Conservation (phyloP, 345 rosid species). For the Tarenaya hassleriana region DNA sequence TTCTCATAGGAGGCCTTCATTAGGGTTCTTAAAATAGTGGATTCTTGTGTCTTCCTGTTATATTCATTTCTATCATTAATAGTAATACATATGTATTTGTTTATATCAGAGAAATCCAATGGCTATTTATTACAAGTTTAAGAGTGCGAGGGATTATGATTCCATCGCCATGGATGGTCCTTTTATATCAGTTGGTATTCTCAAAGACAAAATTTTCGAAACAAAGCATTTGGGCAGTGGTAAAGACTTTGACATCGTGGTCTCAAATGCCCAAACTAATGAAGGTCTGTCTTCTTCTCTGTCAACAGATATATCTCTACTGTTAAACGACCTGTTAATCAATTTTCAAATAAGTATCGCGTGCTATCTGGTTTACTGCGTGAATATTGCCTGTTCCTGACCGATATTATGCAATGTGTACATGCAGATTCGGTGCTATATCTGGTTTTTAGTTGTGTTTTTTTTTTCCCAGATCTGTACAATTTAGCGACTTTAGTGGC, state of each 20-base stretch:
- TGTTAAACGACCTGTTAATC: no score
- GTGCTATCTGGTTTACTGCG: not conserved
- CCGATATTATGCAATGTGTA: no score
- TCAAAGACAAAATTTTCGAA: constrained; percentile 99
- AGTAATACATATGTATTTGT: constrained; percentile 27
- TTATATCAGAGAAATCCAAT: constrained; percentile 40
- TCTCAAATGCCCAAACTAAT: constrained; percentile 96
- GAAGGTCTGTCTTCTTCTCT: constrained; percentile 76
- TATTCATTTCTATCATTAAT: constrained; percentile 16
- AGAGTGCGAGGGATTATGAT: constrained; percentile 98
- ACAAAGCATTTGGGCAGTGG: constrained; percentile 99
- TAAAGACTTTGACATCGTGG: constrained; percentile 92
- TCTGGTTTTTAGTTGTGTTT: not conserved
- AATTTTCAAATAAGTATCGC: not conserved
- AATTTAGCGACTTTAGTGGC: no score
- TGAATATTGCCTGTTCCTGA: not conserved
- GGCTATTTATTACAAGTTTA: constrained; percentile 99
- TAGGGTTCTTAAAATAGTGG: constrained; percentile 24
- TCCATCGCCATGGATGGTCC: constrained; percentile 92
- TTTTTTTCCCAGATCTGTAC: no score
- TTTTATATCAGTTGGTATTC: constrained; percentile 88
- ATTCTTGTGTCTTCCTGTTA: constrained; percentile 14
- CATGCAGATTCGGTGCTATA: not conserved
- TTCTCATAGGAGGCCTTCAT: constrained; percentile 32
- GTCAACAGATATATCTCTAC: not conserved